Base-by-base conservation (phyloP, 2,329 filamentous ascomycete species). In the Calonectria pseudoreteaudii region DNA sequence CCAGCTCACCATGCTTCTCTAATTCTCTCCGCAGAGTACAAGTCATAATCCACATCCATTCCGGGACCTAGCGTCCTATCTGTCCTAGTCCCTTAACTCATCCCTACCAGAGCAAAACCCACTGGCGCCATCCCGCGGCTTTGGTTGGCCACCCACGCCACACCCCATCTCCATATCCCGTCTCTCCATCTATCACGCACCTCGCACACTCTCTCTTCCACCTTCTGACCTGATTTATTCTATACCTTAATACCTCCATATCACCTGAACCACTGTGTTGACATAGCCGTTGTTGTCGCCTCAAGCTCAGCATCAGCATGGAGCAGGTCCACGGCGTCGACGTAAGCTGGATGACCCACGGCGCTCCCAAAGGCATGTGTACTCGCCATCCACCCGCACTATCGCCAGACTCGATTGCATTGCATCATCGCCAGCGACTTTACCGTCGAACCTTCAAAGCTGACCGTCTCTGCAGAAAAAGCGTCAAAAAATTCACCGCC, bases 301-400 rank as follows among this genome's bases (percentile, higher is more conserved):
- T 60, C 62, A 16, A 60, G 52, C 47, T 53, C 30, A 70, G 50
- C 62, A 66, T 75, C 82, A 87, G 78, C 75, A 96, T 96, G 94
- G 94, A 96, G 86, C 93, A 94, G 80, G 91, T 94, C 77, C 92
- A 95, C 84, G 93, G 93, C 78, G 91, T 97, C 81, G 95, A 98
- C 86, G 95, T 97, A 82, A 95, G 94, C 85, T 98, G 95, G 95
- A 94, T 97, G 88, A 90, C 90, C 79, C 94, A 97, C 85, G 94
- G 94, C 82, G 91, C 93, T 79, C 92, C 93, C 76, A 95, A 94
- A 93, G 95, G 95, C 94, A 89, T 85, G 90, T 85, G 72, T 47
- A 71, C 69, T 68, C 77, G 77, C 78, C 78, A 81, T 79, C 77
- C 58, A 38, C 66, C 71, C 65, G 58, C 68, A 72, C 58, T 66